Percentiles rank a stretch among this genome's conserved stretches.
Conservation (phyloP, 2,329 filamentous ascomycete species). For the Pseudocercospora pini-densiflorae region DNA sequence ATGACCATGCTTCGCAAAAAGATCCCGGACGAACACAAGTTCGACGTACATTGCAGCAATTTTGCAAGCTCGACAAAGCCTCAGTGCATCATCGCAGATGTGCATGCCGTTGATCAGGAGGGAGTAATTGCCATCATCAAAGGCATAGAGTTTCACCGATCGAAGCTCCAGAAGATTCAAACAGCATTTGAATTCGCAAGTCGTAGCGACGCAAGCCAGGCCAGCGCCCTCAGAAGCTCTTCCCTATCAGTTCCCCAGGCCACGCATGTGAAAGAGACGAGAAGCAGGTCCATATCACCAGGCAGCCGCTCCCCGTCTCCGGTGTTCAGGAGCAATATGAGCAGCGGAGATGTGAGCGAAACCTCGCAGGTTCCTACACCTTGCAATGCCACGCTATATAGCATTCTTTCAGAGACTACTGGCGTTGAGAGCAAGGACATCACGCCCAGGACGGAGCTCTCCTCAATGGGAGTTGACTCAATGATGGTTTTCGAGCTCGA, state of each 20-base stretch:
- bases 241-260: too few species aligned
- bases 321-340: background rate
- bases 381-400: slow-evolving; percentile 6
- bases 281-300: too few species aligned
- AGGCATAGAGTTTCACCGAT: slow-evolving; percentile 22
- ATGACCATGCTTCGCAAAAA: slow-evolving; percentile 15
- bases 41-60: slow-evolving; percentile 21
- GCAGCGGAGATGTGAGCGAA: background rate
- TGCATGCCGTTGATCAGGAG: slow-evolving; percentile 17
- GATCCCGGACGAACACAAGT: background rate
- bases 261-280: too few species aligned
- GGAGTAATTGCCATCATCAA: slow-evolving; percentile 24
- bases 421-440: slow-evolving; percentile 18
- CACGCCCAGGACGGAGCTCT: slow-evolving; percentile 16
- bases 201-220: background rate
- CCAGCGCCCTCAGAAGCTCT: too few species aligned
- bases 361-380: slow-evolving; percentile 7
- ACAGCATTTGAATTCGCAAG: slow-evolving; percentile 13
- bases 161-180: slow-evolving; percentile 18
- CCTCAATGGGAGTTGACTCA: slow-evolving; percentile 24
- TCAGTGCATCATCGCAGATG: slow-evolving; percentile 18
- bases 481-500: slow-evolving; percentile 27
- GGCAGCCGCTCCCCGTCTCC: background rate
- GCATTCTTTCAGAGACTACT: slow-evolving; percentile 16
- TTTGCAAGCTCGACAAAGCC: slow-evolving; percentile 4